These are phyloP conservation scores for Fusarium proliferatum DNA, from an alignment of 2,329 filamentous ascomycete species.

Conservation along the genomic window DNA sequence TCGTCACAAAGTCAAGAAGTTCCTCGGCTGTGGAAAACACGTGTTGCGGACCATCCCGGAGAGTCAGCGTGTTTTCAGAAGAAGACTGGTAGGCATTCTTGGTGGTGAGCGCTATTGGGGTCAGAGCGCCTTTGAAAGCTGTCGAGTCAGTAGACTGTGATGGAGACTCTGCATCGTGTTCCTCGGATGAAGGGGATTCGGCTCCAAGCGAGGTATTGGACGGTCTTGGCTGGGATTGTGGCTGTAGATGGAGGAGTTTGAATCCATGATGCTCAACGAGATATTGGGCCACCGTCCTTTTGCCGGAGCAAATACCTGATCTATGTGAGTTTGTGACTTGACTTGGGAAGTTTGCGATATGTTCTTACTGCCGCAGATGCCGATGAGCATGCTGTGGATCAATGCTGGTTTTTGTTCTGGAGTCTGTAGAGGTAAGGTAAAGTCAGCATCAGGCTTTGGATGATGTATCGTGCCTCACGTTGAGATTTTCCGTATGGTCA, in stretches of 20 bases:
- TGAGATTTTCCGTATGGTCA: constrained; percentile 12
- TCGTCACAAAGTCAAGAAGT: constrained; percentile 87
- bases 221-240: constrained; percentile 13
- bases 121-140: constrained; percentile 41
- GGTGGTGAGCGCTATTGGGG: constrained; percentile 44
- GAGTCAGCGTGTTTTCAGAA: constrained; percentile 43
- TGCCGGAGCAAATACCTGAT: constrained; percentile 90
- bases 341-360: neutral
- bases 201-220: constrained; percentile 14
- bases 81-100: constrained; percentile 41
- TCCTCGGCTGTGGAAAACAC: constrained; percentile 71
- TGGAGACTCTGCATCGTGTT: constrained; percentile 13
- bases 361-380: constrained; percentile 75
- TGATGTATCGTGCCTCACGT: neutral
- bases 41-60: constrained; percentile 44
- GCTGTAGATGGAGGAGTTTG: constrained; percentile 72
- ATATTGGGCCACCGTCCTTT: constrained; percentile 89
- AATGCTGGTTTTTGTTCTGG: neutral
- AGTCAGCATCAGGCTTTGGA: neutral
- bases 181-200: constrained; percentile 19
- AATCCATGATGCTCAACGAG: constrained; percentile 88
- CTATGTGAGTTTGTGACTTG: constrained; percentile 19
- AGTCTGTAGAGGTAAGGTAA: neutral
- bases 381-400: constrained; percentile 72
- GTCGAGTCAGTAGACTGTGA: constrained; percentile 18